These are phyloP conservation scores for Penicillium sp. DNA, from an alignment of 2,329 filamentous ascomycete species.

Conservation along the genomic window DNA sequence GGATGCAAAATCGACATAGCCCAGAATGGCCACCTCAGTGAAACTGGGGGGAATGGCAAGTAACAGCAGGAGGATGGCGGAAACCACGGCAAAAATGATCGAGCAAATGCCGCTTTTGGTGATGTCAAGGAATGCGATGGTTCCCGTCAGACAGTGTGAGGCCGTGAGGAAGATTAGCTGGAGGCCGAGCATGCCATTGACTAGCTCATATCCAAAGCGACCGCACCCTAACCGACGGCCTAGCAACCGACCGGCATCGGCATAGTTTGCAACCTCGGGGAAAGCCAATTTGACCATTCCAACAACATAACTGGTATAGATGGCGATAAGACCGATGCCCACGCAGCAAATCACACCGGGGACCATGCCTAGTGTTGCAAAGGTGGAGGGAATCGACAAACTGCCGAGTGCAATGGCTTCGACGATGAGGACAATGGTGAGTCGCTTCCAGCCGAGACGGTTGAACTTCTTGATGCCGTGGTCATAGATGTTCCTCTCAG, in stretches of 20 bases:
- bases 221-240: conserved; percentile 43
- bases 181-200: conserved; percentile 42
- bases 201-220: conserved; percentile 41
- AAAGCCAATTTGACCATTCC: conserved; percentile 37
- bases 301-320: conserved; percentile 43
- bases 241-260: conserved; percentile 44
- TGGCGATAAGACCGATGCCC: conserved; percentile 38
- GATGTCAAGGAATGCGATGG: conserved; percentile 46
- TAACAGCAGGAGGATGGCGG: conserved; percentile 34
- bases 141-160: conserved; percentile 47
- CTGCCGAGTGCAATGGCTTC: conserved; percentile 50
- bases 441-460: conserved; percentile 48
- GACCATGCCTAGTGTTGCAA: conserved; percentile 46
- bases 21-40: conserved; percentile 35
- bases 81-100: conserved; percentile 42
- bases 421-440: conserved; percentile 49
- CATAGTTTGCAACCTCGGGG: conserved; percentile 43
- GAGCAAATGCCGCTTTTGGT: conserved; percentile 40
- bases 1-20: conserved; percentile 36
- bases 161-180: conserved; percentile 44
- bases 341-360: conserved; percentile 44
- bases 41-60: conserved; percentile 34
- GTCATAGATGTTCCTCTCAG: conserved; percentile 10
- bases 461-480: conserved; percentile 15
- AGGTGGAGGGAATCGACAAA: conserved; percentile 44